phyloP scores from a whole-genome alignment of 768 basidiomycete genomes.

The Tylopilus subfusipes region DNA sequence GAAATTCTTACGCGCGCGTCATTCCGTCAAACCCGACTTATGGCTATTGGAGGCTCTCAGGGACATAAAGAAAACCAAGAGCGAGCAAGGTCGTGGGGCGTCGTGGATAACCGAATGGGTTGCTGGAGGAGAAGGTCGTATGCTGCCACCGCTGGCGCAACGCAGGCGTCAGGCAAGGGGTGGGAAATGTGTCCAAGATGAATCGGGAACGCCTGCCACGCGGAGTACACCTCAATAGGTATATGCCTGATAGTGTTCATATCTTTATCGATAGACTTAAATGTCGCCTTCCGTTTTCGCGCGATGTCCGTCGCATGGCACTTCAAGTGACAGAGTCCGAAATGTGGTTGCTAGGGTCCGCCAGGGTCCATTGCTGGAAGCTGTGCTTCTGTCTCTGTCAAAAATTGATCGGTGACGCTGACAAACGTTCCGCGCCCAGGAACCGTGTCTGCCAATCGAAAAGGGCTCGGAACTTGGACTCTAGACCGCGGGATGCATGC shows the following conservation, averaged over 20 bases:
- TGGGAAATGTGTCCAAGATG: not conserved
- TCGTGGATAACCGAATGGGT: constrained; percentile 30
- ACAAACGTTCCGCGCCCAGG: not conserved
- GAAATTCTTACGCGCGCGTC: constrained; percentile 19
- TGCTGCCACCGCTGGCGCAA: constrained; percentile 15
- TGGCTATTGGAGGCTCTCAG: constrained; percentile 38
- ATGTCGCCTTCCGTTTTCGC: not conserved
- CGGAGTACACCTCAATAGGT: not conserved
- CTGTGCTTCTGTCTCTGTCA: not conserved
- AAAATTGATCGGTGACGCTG: not conserved
- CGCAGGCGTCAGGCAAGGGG: constrained; percentile 15
- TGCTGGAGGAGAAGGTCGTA: constrained; percentile 20
- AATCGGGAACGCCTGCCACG: not conserved
- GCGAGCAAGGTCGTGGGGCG: constrained; percentile 25
- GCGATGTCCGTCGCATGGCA: not conserved
- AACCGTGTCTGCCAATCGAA: too few species aligned
- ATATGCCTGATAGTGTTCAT: constrained; percentile 3
- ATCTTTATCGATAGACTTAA: constrained; percentile 3
- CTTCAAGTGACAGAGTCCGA: not conserved
- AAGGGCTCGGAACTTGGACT: too few species aligned
- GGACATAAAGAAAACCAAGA: constrained; percentile 35
- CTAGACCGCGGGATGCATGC: too few species aligned
- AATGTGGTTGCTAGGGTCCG: not conserved
- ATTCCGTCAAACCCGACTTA: constrained; percentile 32
- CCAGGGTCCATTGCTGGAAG: not conserved